These are phyloP conservation scores for Breviolum minutum DNA, from an alignment of 73 alveolate species.

Conservation along the genomic window DNA sequence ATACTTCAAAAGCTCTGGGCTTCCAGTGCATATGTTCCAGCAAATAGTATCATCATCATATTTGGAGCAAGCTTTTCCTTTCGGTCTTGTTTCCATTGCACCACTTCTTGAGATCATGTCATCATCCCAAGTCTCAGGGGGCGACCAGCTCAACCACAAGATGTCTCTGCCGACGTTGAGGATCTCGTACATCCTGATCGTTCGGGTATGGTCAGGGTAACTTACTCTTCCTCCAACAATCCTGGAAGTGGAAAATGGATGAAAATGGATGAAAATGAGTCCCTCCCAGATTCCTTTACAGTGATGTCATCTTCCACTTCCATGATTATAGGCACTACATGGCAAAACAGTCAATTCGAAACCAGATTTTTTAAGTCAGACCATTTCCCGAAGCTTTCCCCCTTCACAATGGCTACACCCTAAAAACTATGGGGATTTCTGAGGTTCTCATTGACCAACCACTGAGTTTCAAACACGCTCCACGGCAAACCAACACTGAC, in stretches of 20 bases:
- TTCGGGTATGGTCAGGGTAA: too few relatives aligned
- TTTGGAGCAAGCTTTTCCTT: neutral
- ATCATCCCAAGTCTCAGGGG: neutral
- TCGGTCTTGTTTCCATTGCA: neutral
- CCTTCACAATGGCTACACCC: neutral
- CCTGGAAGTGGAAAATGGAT: neutral
- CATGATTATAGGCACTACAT: too few relatives aligned
- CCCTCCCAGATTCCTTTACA: neutral
- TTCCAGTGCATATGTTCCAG: too few relatives aligned
- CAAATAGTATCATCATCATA: too few relatives aligned
- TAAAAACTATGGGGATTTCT: too few relatives aligned
- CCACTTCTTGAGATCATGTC: too few relatives aligned
- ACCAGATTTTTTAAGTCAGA: too few relatives aligned
- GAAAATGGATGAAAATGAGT: neutral
- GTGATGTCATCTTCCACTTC: neutral
- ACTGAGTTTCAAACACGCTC: slow-evolving; percentile 34
- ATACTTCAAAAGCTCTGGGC: too few relatives aligned
- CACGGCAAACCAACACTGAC: slow-evolving; percentile 47
- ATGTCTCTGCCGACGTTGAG: slow-evolving; percentile 48
- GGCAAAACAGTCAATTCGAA: too few relatives aligned
- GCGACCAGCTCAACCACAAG: slow-evolving; percentile 39
- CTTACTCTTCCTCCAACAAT: neutral
- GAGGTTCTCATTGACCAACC: too few relatives aligned
- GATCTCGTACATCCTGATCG: slow-evolving; percentile 55
- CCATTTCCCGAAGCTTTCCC: too few relatives aligned